Conservation (phyloP, 805 yeast species). For the Phaffomyces antillensis region DNA sequence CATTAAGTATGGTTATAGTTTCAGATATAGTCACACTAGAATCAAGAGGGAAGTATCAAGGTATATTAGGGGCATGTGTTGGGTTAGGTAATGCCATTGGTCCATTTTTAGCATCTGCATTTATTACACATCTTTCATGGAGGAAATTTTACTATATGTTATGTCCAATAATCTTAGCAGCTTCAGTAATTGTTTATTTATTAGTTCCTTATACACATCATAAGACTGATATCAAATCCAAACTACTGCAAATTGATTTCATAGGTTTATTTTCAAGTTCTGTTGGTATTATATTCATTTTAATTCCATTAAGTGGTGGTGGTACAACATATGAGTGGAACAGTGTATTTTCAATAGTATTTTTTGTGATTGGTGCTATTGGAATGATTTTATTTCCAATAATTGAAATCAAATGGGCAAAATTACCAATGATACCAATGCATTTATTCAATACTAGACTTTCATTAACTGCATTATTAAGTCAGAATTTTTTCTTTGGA, state of each 20-base stretch:
- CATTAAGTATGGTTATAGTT: slow-evolving; percentile 44
- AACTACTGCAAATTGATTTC: slow-evolving; percentile 40
- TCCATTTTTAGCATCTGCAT: slow-evolving; percentile 36
- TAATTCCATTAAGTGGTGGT: slow-evolving; percentile 53
- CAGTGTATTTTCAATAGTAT: slow-evolving; percentile 28
- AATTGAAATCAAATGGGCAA: slow-evolving; percentile 42
- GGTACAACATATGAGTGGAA: slow-evolving; percentile 48
- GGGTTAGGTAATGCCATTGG: slow-evolving; percentile 43
- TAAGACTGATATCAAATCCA: slow-evolving; percentile 3
- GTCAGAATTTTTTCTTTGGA: slow-evolving; percentile 42
- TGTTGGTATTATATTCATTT: slow-evolving; percentile 36
- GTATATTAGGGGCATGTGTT: slow-evolving; percentile 42
- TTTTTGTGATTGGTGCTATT: slow-evolving; percentile 31
- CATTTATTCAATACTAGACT: slow-evolving; percentile 31
- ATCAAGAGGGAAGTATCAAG: slow-evolving; percentile 52
- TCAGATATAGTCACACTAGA: slow-evolving; percentile 47
- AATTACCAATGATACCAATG: slow-evolving; percentile 49
- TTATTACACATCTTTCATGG: slow-evolving; percentile 29
- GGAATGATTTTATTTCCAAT: slow-evolving; percentile 34
- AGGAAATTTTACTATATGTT: slow-evolving; percentile 33
- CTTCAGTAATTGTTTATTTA: slow-evolving; percentile 1
- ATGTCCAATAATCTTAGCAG: slow-evolving; percentile 24
- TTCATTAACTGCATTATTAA: slow-evolving; percentile 17
- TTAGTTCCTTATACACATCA: slow-evolving; percentile 27
- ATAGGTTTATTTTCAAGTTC: slow-evolving; percentile 41